A percentile compares a stretch with the other conserved stretches of the same genome.
Evolutionary conservation across 768 basidiomycete species (phyloP).

Genomic region (Podaxis sp.): DNA sequence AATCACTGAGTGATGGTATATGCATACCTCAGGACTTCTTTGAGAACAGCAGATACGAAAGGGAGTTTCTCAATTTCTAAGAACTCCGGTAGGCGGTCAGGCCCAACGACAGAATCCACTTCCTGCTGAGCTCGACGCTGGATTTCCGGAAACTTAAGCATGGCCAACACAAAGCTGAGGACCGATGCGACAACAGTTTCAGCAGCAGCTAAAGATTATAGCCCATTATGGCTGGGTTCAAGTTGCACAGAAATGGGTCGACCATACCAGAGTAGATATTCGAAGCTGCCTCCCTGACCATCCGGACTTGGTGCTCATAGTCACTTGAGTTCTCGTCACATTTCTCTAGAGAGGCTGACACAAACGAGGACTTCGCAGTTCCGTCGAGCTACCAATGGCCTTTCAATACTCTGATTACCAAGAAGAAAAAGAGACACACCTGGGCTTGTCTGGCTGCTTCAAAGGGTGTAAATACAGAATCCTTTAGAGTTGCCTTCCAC

Average conservation of each 20-base stretch:
- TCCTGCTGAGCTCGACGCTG: conserved; percentile 52
- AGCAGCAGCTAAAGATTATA: conserved; percentile 36
- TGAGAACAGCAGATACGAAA: conserved; percentile 45
- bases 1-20: neutral
- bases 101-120: conserved; percentile 41
- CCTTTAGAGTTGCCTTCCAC: neutral
- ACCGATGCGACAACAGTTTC: conserved; percentile 48
- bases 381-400: conserved; percentile 33
- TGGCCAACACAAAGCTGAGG: conserved; percentile 48
- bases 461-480: conserved; percentile 6
- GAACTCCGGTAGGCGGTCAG: conserved; percentile 35
- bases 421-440: neutral
- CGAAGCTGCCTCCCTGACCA: conserved; percentile 26
- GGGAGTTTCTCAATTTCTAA: conserved; percentile 45
- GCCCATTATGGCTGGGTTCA: neutral
- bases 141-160: conserved; percentile 41
- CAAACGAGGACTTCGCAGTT: conserved; percentile 41
- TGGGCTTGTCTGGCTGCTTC: conserved; percentile 1
- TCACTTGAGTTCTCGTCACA: conserved; percentile 32
- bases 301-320: conserved; percentile 34
- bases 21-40: conserved; percentile 45
- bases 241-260: neutral
- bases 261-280: conserved; percentile 27
- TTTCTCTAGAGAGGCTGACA: conserved; percentile 39
- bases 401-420: neutral